Conservation (phyloP, 768 basidiomycete species). For the Punctularia strigosozonata region DNA sequence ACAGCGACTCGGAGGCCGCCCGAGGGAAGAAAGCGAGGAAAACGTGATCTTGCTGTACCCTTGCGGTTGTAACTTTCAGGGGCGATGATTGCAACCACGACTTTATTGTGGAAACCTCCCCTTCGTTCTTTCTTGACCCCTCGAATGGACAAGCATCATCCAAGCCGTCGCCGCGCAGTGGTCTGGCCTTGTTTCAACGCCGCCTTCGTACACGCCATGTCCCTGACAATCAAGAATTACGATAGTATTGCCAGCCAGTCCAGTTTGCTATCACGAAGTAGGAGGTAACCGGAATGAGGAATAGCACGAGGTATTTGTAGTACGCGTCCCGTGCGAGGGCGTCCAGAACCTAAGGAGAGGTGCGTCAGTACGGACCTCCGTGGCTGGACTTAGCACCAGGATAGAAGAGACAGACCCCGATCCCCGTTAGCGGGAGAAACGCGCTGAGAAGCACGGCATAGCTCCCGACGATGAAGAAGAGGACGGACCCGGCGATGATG, state of each 20-base stretch:
- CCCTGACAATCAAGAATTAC: slow-evolving; percentile 84
- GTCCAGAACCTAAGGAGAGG: slow-evolving; percentile 42
- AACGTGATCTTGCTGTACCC: slow-evolving; percentile 6
- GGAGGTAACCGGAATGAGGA: slow-evolving; percentile 70
- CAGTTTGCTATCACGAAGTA: slow-evolving; percentile 97
- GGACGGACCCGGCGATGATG: slow-evolving; percentile 30
- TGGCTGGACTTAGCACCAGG: too few relatives aligned
- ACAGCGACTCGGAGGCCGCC: slow-evolving; percentile 18
- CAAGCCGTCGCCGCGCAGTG: too few relatives aligned
- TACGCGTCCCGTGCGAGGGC: slow-evolving; percentile 60
- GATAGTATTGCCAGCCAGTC: slow-evolving; percentile 98
- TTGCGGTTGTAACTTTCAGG: too few relatives aligned
- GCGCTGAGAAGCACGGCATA: slow-evolving; percentile 59
- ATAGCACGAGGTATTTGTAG: slow-evolving; percentile 79
- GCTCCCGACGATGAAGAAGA: slow-evolving; percentile 45
- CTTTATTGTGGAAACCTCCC: too few relatives aligned
- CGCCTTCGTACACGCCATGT: too few relatives aligned
- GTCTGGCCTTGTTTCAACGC: too few relatives aligned
- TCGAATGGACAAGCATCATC: too few relatives aligned
- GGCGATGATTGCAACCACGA: too few relatives aligned
- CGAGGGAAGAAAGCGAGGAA: slow-evolving; percentile 15
- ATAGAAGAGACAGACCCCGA: slow-evolving; percentile 31
- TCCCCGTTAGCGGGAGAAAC: slow-evolving; percentile 41
- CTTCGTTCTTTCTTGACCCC: too few relatives aligned
- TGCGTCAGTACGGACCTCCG: background rate